These are phyloP conservation scores for Heterobasidion occidentale DNA, from an alignment of 1,284 basidiomycete species.

Conservation along the genomic window DNA sequence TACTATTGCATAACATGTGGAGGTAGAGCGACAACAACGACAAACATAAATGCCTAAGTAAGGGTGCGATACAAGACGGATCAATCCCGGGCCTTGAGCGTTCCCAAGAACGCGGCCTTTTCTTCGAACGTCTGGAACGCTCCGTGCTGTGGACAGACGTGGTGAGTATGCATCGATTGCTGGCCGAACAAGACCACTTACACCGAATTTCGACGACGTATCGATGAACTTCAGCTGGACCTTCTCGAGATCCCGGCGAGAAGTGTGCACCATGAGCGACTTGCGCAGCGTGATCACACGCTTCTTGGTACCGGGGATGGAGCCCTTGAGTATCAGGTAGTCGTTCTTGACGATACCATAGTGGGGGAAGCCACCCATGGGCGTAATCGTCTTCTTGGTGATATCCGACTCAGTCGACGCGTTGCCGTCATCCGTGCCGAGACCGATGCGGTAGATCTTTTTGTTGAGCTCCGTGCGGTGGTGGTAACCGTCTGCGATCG, in stretches of 20 bases:
- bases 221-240: slow-evolving; percentile 99
- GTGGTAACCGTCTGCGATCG: slow-evolving; percentile 84
- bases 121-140: slow-evolving; percentile 95
- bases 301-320: slow-evolving; percentile 94
- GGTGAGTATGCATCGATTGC: slow-evolving; percentile 8
- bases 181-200: slow-evolving; percentile 30
- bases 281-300: slow-evolving; percentile 93
- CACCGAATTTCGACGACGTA: slow-evolving; percentile 92
- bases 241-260: slow-evolving; percentile 90
- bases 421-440: slow-evolving; percentile 74
- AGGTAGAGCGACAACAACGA: slow-evolving; percentile 22
- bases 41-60: slow-evolving; percentile 10
- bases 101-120: slow-evolving; percentile 92
- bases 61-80: slow-evolving; percentile 10
- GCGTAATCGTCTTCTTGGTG: slow-evolving; percentile 94
- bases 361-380: slow-evolving; percentile 98
- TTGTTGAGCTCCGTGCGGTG: slow-evolving; percentile 98
- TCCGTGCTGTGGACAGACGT: slow-evolving; percentile 57
- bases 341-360: slow-evolving; percentile 99
- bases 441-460: slow-evolving; percentile 96
- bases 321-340: slow-evolving; percentile 94
- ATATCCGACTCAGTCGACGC: slow-evolving; percentile 93
- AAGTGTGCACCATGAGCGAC: slow-evolving; percentile 83
- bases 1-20: slow-evolving; percentile 29
- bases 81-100: slow-evolving; percentile 76